Evolutionary conservation across 1,139 yeast genomes (phyloP), one percentile per base, ranked within the genome.

Genomic region (Suhomyces bokatorum): DNA sequence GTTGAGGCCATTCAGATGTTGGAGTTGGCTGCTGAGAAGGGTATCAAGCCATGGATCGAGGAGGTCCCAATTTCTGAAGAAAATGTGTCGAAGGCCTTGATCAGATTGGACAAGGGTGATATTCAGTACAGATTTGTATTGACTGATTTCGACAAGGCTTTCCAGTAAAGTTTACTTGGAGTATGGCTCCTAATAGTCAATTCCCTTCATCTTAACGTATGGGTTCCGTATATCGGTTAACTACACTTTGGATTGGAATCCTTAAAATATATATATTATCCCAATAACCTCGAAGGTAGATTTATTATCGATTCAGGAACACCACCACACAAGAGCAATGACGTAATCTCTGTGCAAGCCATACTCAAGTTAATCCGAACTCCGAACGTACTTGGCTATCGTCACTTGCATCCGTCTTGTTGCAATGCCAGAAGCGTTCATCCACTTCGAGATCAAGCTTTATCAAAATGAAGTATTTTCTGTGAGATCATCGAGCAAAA

Each of bases 71-170:
- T 82, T 49, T 67, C 72, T 43, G 82, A 76, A 56, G 77, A 68
- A 43, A 75, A 75, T 51, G 77, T 78, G 39, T 67, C 70, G 38
- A 69, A 73, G 55, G 85, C 80, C 8, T 69, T 79, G 52, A 72
- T 73, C 35, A 74, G 78, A 57, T 68, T 78, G 50, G 73, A 73
- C 43, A 53, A 65, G 22, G 81, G 82, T 55, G 83, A 82, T 49
- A 85, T 80, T 45, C 76, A 77, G 53, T 85, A 82, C 62, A 78
- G 89, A 69, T 77, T 81, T 57, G 83, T 83, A 9, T 67, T 84
- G 56, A 76, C 79, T 43, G 82, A 77, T 24, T 77, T 69, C 58
- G 80, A 80, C 50, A 70, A 78, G 59, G 72, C 67, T 4, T 71
- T 71, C 36, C 52, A 33, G 17, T 42, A 36, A 20, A 16, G 4